Evolutionary conservation across 2,329 filamentous ascomycete species (phyloP).

Genomic region (Ilyonectria robusta): DNA sequence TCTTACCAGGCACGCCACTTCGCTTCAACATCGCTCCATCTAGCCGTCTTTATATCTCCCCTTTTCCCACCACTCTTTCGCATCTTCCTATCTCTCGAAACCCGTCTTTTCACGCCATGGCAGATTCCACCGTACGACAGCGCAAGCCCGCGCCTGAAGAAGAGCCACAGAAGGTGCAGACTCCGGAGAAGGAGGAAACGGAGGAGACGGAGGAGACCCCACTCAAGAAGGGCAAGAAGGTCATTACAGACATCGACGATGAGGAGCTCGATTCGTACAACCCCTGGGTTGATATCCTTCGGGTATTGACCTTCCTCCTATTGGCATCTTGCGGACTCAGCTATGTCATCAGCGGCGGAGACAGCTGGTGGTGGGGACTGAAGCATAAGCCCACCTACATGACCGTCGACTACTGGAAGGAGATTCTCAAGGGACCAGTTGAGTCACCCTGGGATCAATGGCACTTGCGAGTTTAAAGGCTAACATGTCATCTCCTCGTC

Average conservation of each 20-base stretch:
- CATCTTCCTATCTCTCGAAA: conserved; percentile 1
- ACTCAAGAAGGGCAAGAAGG: conserved; percentile 42
- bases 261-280: conserved; percentile 69
- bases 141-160: conserved; percentile 55
- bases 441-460: conserved; percentile 24
- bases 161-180: conserved; percentile 31
- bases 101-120: conserved; percentile 48
- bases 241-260: conserved; percentile 44
- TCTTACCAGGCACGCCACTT: conserved; percentile 40
- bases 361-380: conserved; percentile 78
- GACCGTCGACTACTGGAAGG: conserved; percentile 69
- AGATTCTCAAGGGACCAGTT: conserved; percentile 46
- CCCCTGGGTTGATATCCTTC: conserved; percentile 75
- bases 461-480: neutral
- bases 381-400: conserved; percentile 75
- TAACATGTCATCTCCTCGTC: conserved; percentile 6
- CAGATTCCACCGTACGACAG: conserved; percentile 59
- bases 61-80: neutral
- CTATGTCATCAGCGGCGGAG: conserved; percentile 81
- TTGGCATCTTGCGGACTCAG: conserved; percentile 78
- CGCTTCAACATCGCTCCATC: conserved; percentile 12
- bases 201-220: conserved; percentile 46
- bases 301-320: conserved; percentile 77
- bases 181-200: conserved; percentile 37
- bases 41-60: neutral